Base-by-base conservation (phyloP, 2,329 filamentous ascomycete genomes). In the Sclerotinia spermophila region DNA sequence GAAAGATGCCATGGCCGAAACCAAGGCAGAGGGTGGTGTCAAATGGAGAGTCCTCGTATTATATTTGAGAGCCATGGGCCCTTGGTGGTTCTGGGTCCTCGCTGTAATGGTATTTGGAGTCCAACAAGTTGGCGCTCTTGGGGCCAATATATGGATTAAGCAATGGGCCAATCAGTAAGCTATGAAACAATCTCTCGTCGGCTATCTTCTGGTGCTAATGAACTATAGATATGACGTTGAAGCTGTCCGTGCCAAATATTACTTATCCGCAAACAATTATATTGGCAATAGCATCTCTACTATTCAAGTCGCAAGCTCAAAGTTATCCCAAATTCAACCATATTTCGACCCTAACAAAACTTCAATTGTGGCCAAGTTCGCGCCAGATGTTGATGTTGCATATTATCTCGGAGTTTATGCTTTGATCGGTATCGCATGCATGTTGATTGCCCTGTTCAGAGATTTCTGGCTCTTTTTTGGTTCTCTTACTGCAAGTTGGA, bases 401-500 rank as follows among this genome's bases (percentile, higher is more conserved):
- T 98, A 97, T 81, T 99, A 97, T 79, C 87, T 99, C 62, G 83
- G 85, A 3, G 84, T 97, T 0, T 96, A 99, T 76, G 94, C 93
- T 8, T 79, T 91, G 0, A 91, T 99, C 51, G 95, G 94, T 30
- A 73, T 92, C 8, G 82, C 86, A 1, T 96, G 94, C 76, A 92
- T 97, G 73, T 75, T 90, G n/a, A 87, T 96, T 19, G 96, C 94
- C 5, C 86, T 98, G 69, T 81, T 91, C 55, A 87, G 95, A 73
- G 96, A 99, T 79, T 85, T 92, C 61, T 93, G 97, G 82, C 86
- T 99, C 38, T 99, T 99, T 83, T 92, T 91, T 79, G 96, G 96
- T 4, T 97, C 96, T 8, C 84, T 98, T 61, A 91, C 90, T 38
- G 96, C 96, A 3, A 98, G 96, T 38, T 90, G 88, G 83, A 90